Evolutionary conservation across 78 protist genomes (phyloP).

Genomic region (Dictyostelium citrinum): DNA sequence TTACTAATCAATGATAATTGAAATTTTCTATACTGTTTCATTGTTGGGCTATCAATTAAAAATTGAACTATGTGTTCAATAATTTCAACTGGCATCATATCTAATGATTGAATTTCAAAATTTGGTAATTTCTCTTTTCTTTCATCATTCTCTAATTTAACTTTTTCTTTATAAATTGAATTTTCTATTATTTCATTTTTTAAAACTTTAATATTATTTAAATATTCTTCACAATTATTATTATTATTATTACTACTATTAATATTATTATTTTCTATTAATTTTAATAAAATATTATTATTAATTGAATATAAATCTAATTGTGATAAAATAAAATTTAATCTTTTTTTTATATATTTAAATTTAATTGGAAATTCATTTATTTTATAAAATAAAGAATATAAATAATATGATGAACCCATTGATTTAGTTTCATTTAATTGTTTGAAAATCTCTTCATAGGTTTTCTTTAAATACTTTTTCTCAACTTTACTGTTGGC

Average conservation of each 20-base stretch:
- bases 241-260: neutral
- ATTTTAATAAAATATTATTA: neutral
- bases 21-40: neutral
- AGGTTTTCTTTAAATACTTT: neutral
- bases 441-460: neutral
- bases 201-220: neutral
- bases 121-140: neutral
- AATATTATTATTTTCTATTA: too few species aligned
- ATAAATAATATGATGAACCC: neutral
- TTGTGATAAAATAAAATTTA: neutral
- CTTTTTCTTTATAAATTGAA: neutral
- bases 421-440: neutral
- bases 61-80: neutral
- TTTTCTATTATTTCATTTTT: neutral
- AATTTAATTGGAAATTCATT: neutral
- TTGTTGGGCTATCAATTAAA: neutral
- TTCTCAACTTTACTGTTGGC: neutral
- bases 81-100: neutral
- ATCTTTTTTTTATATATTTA: neutral
- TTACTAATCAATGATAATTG: neutral
- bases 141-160: neutral
- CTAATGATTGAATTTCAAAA: neutral
- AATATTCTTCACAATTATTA: neutral
- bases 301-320: neutral
- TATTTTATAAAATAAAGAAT: neutral